Percentiles rank a stretch among this genome's conserved stretches.
These are phyloP conservation scores for Rhipidocladum racemiflorum DNA, from an alignment of 176 grass and related monocot species.

Conservation along the genomic window DNA sequence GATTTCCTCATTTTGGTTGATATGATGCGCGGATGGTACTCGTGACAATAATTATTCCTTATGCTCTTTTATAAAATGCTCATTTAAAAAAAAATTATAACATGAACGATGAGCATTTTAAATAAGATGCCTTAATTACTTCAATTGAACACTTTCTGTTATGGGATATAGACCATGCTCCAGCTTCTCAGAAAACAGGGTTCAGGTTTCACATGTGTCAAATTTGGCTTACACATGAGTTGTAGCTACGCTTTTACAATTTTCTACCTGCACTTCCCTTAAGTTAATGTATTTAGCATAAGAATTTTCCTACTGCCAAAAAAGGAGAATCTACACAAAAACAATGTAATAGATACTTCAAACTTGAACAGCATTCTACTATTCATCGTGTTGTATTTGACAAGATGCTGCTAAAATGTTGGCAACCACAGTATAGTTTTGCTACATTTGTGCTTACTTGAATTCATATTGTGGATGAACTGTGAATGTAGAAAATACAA, in stretches of 20 bases:
- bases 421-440: neutral
- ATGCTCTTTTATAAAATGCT: neutral
- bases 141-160: neutral
- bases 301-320: neutral
- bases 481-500: neutral
- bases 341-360: neutral
- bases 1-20: neutral
- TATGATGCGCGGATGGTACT: neutral
- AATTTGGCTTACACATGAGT: constrained; percentile 1
- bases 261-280: neutral
- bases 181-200: neutral
- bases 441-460: neutral
- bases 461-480: constrained; percentile 1
- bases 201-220: neutral
- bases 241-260: neutral
- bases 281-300: neutral
- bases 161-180: constrained; percentile 8
- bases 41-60: neutral
- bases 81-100: too few relatives aligned
- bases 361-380: neutral
- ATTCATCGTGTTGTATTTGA: neutral
- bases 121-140: constrained; percentile 1
- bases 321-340: neutral
- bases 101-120: too few relatives aligned
- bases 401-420: neutral